Conservation (phyloP, 179 eudicot genomes). For the Nepenthes alata region DNA sequence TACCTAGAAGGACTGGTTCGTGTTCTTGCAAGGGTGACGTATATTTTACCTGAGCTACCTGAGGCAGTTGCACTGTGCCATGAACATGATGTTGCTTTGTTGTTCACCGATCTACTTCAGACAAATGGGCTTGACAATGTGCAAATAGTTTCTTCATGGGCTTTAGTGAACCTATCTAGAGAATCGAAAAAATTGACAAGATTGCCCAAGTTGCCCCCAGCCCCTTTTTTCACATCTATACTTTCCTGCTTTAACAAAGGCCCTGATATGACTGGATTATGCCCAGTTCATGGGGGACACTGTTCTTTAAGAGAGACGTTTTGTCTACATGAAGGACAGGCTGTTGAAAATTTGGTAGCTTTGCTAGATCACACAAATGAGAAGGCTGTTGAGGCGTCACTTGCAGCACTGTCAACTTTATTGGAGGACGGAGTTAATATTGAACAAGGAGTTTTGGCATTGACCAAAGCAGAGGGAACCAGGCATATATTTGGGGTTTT, state of each 20-base stretch:
- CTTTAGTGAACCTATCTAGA: conserved; percentile 59
- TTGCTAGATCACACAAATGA: conserved; percentile 73
- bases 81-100: conserved; percentile 37
- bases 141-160: conserved; percentile 73
- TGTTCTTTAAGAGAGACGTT: conserved; percentile 63
- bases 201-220: conserved; percentile 38
- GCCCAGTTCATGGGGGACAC: conserved; percentile 55
- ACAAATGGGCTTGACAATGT: conserved; percentile 69
- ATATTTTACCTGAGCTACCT: conserved; percentile 45
- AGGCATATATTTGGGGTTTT: conserved; percentile 61
- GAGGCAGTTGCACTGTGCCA: conserved; percentile 43
- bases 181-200: conserved; percentile 46
- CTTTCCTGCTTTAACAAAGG: conserved; percentile 55
- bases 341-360: conserved; percentile 59
- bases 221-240: conserved; percentile 31
- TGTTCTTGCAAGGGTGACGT: conserved; percentile 74
- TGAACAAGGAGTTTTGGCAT: conserved; percentile 50
- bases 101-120: conserved; percentile 64
- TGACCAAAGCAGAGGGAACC: conserved; percentile 49
- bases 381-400: conserved; percentile 73
- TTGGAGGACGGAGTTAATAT: conserved; percentile 66
- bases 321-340: conserved; percentile 67
- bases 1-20: conserved; percentile 72
- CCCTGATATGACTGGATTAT: conserved; percentile 45
- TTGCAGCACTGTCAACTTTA: conserved; percentile 73